phyloP scores from a whole-genome alignment of 352 stramenopile species.

The Globisporangium iwayamae region DNA sequence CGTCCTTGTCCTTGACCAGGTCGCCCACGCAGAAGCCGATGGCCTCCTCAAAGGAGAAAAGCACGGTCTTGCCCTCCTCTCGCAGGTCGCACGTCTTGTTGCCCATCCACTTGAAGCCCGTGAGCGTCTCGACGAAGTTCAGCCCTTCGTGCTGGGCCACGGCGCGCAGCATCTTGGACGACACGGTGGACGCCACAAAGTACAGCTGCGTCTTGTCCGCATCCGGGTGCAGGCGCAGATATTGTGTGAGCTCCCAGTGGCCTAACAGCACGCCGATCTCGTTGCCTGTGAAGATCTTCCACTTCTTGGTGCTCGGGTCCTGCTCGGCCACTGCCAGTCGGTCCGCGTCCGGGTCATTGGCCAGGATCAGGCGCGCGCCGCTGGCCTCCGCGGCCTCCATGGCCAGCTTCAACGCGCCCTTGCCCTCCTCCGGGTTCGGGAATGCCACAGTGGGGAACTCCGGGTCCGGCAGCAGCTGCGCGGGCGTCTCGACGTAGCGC shows the following conservation, averaged over 20 bases:
- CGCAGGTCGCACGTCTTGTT: conserved; percentile 84
- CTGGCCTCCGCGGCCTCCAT: conserved; percentile 85
- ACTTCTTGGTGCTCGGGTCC: conserved; percentile 70
- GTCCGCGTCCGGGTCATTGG: conserved; percentile 99
- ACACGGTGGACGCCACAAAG: conserved; percentile 95
- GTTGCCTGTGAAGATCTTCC: conserved; percentile 97
- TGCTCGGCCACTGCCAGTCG: conserved; percentile 94
- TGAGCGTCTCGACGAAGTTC: conserved; percentile 96
- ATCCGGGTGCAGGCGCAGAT: conserved; percentile 50
- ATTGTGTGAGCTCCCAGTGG: conserved; percentile 86
- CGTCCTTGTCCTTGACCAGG: conserved; percentile 98
- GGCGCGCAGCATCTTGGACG: conserved; percentile 94
- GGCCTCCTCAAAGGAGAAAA: conserved; percentile 98
- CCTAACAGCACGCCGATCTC: conserved; percentile 96
- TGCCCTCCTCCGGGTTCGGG: conserved; percentile 97
- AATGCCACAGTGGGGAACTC: conserved; percentile 97
- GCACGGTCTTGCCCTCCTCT: conserved; percentile 85
- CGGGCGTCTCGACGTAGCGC: conserved; percentile 81
- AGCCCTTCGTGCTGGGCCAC: conserved; percentile 92
- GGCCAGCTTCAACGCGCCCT: conserved; percentile 93
- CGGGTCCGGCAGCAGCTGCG: conserved; percentile 92
- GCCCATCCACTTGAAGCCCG: conserved; percentile 99
- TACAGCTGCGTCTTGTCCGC: conserved; percentile 64
- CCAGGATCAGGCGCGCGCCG: conserved; percentile 88
- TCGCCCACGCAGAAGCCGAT: conserved; percentile 98